Base-by-base conservation (phyloP, 352 stramenopile genomes). In the Phytophthora tubulina region DNA sequence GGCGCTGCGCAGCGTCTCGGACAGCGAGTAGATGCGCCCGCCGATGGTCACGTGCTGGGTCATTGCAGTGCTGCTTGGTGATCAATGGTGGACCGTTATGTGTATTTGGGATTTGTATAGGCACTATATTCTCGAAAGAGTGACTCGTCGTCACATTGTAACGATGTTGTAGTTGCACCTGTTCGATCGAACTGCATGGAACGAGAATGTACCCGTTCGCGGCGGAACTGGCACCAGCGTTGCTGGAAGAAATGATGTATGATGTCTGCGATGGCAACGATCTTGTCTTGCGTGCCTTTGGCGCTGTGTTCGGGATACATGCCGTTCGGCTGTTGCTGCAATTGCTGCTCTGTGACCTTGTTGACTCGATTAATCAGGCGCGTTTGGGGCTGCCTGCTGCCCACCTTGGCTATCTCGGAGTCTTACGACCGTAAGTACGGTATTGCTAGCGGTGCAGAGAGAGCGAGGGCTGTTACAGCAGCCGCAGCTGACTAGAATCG, bases 1-100 rank as follows among this genome's bases (percentile, higher is more conserved):
- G 46, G 81, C 78, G 67, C 79, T 87, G 53, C 78, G 63, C 42
- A 96, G 78, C 60, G 88, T 94, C 80, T 96, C 89, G 10, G 89
- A 96, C 63, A 96, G 78, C 63, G 72, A 69, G 67, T 88, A 95
- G 45, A 33, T 54, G 57, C 84, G 79, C 0, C 74, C 73, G n/a
- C 58, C 78, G 45, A 93, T 66, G 30, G 67, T 70, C 66, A 93
- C 75, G n/a, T 75, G 51, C 76, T 54, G 68, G 17, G 53, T 36
- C 58, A 72, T 67, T 21, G 11, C 6, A 2, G 21, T 27, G 21
- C 33, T 45, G 41, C 52, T 56, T 61, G 32, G 38, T 42, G 38
- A 32, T 15, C n/a, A 41, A 31, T 46, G 13, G 32, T 57, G 39
- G 49, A 52, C 41, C 51, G 63, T 53, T 61, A 15, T 51, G 36